A percentile compares a stretch with the other conserved stretches of the same genome.
Evolutionary conservation across 345 rosid species (phyloP).

Genomic region (Kernera saxatilis): DNA sequence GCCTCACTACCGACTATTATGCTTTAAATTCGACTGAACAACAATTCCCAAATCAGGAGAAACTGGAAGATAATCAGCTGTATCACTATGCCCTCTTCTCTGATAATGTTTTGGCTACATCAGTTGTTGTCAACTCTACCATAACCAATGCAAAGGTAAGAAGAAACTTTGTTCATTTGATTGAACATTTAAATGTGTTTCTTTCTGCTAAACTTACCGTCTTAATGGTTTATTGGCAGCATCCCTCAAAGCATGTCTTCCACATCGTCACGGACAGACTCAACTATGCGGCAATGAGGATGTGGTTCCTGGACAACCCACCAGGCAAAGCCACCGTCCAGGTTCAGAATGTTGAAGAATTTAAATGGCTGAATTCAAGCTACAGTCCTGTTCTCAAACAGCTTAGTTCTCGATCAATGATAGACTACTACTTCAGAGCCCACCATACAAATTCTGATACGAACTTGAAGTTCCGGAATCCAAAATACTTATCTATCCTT

Average conservation of each 20-base stretch:
- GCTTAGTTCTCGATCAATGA: slow-evolving; percentile 76
- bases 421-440: slow-evolving; percentile 88
- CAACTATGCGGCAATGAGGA: slow-evolving; percentile 96
- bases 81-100: slow-evolving; percentile 94
- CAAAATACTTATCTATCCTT: slow-evolving; percentile 90
- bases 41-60: slow-evolving; percentile 67
- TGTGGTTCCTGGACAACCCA: slow-evolving; percentile 93
- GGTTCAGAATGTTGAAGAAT: slow-evolving; percentile 91
- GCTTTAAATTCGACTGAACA: slow-evolving; percentile 55
- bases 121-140: slow-evolving; percentile 93
- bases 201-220: slow-evolving; percentile 15
- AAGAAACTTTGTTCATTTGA: neutral
- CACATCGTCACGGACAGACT: slow-evolving; percentile 93
- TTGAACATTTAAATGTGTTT: neutral
- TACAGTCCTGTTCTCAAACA: slow-evolving; percentile 98
- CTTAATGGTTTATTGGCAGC: slow-evolving; percentile 47
- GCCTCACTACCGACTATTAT: slow-evolving; percentile 79
- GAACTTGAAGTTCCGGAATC: slow-evolving; percentile 89
- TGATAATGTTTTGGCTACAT: slow-evolving; percentile 85
- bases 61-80: slow-evolving; percentile 60
- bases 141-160: slow-evolving; percentile 76
- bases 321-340: slow-evolving; percentile 75
- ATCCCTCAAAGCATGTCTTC: slow-evolving; percentile 81
- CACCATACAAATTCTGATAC: slow-evolving; percentile 68
- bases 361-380: slow-evolving; percentile 87